Base-by-base conservation (phyloP, 129 eudicot species). In the Helianthus annuus region DNA sequence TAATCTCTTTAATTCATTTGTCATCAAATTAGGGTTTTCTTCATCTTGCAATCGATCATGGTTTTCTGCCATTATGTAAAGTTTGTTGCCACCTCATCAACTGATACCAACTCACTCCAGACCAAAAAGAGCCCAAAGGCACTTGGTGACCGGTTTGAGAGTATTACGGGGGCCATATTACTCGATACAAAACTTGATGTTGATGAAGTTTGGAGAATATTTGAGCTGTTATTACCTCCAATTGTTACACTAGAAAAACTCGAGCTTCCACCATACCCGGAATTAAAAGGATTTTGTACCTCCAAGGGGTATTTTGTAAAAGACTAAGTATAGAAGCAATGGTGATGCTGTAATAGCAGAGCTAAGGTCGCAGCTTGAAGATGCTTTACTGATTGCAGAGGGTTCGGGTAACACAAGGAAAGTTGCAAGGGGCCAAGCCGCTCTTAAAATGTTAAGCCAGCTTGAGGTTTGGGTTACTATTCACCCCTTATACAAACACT, bases 181-280 rank as follows among this genome's bases (percentile, higher is more conserved):
- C 80, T 95, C 22, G 99, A 95, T 61, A 76, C 94, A 6, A 88
- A 88, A 59, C 89, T 95, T 10, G 44, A 88, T 65, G 68, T 95
- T 24, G 89, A 86, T 36, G 73, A 86, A 80, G 96, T 95, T 9
- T 95, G 99, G 97, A 83, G 82, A 74, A 71, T 88, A 40, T 81
- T 95, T 42, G 66, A 86, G 70, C 95, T 89, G 0, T 27, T 95
- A 9, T 79, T 95, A 56, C 83, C 97, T 52, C 99, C 99, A 8
- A 86, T 95, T 32, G 99, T 86, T 24, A 95, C 99, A 34, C 99
- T 96, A 1, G 95, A 95, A 29, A 90, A 88, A 19, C 91, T 95
- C 17, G 97, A 90, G 81, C 86, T 95, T 15, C 93, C 99, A 44
- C 97, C 99, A 6, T 69, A 74, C 1, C 96, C 97, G 4, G 99